These are phyloP conservation scores for Fusarium sp. DNA, from an alignment of 2,329 filamentous ascomycete genomes.

Conservation along the genomic window DNA sequence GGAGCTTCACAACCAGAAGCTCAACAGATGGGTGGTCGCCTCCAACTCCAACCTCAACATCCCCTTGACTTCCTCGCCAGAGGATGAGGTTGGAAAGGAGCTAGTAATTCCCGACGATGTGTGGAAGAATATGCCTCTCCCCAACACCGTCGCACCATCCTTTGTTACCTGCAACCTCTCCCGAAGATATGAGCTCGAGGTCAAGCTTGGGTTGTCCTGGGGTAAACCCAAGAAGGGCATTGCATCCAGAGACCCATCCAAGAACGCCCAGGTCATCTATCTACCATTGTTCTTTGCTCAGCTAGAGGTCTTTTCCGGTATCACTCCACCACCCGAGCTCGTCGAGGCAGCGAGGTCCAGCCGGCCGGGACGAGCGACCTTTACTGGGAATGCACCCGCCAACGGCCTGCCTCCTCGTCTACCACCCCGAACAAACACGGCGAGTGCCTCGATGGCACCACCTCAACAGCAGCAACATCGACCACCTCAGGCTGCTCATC, in stretches of 20 bases:
- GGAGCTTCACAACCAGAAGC: conserved; percentile 77
- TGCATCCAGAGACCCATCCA: conserved; percentile 36
- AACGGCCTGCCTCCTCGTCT: conserved; percentile 50
- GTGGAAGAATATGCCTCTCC: conserved; percentile 80
- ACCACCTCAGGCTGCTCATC: conserved; percentile 42
- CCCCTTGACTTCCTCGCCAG: conserved; percentile 68
- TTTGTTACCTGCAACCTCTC: conserved; percentile 92
- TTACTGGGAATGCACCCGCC: conserved; percentile 18
- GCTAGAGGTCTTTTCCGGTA: conserved; percentile 87
- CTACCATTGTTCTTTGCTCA: conserved; percentile 81
- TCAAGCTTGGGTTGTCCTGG: conserved; percentile 83
- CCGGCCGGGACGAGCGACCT: conserved; percentile 56
- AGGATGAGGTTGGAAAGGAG: conserved; percentile 74
- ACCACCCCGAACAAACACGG: conserved; percentile 50
- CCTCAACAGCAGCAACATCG: conserved; percentile 33
- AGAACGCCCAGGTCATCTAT: conserved; percentile 76
- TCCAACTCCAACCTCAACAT: conserved; percentile 79
- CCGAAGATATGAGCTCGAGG: conserved; percentile 84
- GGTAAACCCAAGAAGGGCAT: conserved; percentile 64
- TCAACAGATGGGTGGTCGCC: conserved; percentile 79
- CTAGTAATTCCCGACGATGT: conserved; percentile 75
- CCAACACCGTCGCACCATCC: conserved; percentile 86
- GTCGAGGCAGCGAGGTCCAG: conserved; percentile 67
- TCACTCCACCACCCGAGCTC: conserved; percentile 82
- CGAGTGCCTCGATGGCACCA: conserved; percentile 17